Conservation (phyloP, 192 early-diverging fungal genomes). For the Mycoemilia scoparia region DNA sequence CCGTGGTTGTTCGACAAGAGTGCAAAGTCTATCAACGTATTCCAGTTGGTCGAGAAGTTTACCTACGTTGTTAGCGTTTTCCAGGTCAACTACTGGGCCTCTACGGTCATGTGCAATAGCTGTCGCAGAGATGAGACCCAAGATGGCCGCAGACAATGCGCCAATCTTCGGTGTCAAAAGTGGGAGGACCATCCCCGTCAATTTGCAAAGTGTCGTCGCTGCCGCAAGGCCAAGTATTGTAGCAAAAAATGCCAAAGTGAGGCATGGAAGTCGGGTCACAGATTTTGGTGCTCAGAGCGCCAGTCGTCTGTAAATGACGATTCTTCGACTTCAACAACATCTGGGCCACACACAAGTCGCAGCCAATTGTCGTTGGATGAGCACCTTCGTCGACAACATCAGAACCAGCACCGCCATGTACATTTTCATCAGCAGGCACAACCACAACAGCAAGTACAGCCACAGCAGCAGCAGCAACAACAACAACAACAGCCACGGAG, state of each 20-base stretch:
- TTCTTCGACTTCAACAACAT: conserved; percentile 1
- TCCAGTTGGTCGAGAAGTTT: conserved; percentile 59
- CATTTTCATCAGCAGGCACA: conserved; percentile 7
- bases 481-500: conserved; percentile 9
- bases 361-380: too few relatives aligned
- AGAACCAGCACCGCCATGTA: conserved; percentile 3
- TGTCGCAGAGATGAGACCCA: conserved; percentile 57
- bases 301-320: conserved; percentile 6
- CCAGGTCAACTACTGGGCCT: conserved; percentile 54
- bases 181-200: conserved; percentile 55
- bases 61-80: conserved; percentile 40
- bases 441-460: conserved; percentile 10
- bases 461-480: conserved; percentile 16
- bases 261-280: conserved; percentile 62
- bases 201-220: conserved; percentile 75
- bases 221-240: conserved; percentile 78
- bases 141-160: conserved; percentile 57
- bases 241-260: conserved; percentile 54
- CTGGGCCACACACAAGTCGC: too few relatives aligned
- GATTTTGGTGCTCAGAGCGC: conserved; percentile 60
- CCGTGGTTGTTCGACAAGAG: conserved; percentile 9
- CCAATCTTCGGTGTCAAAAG: conserved; percentile 56
- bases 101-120: conserved; percentile 62
- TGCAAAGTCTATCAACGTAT: conserved; percentile 36
- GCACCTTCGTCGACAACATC: not conserved